A percentile compares a stretch with the other conserved stretches of the same genome.
phyloP scores from a whole-genome alignment of 345 rosid genomes.

The Sapria himalayana region DNA sequence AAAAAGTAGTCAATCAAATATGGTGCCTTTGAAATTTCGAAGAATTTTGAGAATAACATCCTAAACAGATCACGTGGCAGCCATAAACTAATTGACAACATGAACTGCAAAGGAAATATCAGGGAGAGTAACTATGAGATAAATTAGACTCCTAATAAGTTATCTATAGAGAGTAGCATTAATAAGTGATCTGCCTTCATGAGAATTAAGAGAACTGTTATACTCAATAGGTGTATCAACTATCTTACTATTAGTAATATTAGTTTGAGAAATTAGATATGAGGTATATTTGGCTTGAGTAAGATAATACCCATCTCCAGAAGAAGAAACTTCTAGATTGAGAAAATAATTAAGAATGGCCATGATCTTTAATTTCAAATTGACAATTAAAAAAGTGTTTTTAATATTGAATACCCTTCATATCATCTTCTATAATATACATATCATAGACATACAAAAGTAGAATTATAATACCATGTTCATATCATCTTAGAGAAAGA shows the following conservation, averaged over 20 bases:
- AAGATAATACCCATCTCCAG: neutral
- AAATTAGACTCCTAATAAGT: neutral
- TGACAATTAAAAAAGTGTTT: neutral
- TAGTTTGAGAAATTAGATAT: neutral
- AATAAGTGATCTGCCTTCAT: neutral
- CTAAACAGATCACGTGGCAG: neutral
- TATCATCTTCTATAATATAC: neutral
- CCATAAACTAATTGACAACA: neutral
- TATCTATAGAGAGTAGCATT: neutral
- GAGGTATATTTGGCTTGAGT: neutral
- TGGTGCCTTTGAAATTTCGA: neutral
- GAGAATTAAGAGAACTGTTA: neutral
- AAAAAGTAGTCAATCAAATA: neutral
- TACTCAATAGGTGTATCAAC: neutral
- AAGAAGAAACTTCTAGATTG: neutral
- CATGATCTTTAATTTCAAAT: neutral
- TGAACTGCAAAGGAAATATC: neutral
- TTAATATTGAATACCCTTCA: neutral
- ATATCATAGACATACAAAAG: neutral
- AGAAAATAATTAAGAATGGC: neutral
- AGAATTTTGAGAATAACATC: neutral
- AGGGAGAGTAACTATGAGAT: neutral
- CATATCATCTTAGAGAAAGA: too few species aligned
- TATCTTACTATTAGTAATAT: neutral
- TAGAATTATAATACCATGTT: too few species aligned